Evolutionary conservation across 2,329 filamentous ascomycete species (phyloP).

Genomic region (Aphanoascus verrucosus): DNA sequence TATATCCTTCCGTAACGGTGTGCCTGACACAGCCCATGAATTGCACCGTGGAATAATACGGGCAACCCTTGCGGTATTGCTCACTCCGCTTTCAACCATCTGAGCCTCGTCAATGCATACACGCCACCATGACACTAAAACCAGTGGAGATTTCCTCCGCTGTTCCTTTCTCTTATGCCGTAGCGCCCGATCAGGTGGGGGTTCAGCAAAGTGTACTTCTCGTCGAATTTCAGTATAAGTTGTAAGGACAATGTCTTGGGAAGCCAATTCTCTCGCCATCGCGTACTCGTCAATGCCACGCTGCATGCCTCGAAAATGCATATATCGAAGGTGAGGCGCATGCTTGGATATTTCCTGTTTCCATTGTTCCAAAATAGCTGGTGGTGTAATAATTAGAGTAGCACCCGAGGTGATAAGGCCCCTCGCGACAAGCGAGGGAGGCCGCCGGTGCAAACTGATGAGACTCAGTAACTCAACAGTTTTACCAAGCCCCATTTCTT

Average conservation of each 20-base stretch:
- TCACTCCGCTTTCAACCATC: constrained; percentile 85
- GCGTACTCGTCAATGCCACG: constrained; percentile 30
- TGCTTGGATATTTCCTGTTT: constrained; percentile 48
- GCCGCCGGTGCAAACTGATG: constrained; percentile 33
- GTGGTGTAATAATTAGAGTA: constrained; percentile 54
- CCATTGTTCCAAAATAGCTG: constrained; percentile 54
- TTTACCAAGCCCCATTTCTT: constrained; percentile 44
- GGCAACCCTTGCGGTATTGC: constrained; percentile 69
- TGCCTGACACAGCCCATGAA: constrained; percentile 87
- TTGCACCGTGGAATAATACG: constrained; percentile 70
- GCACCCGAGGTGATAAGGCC: constrained; percentile 38
- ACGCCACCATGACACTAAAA: constrained; percentile 79
- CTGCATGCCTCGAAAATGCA: constrained; percentile 48
- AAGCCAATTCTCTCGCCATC: constrained; percentile 38
- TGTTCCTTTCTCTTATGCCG: constrained; percentile 54
- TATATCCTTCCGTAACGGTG: constrained; percentile 71
- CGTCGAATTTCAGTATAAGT: constrained; percentile 60
- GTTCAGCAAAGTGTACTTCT: constrained; percentile 67
- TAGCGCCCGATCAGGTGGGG: constrained; percentile 60
- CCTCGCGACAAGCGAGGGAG: constrained; percentile 15
- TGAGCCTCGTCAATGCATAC: constrained; percentile 62
- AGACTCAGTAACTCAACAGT: constrained; percentile 41
- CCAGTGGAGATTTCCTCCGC: constrained; percentile 61
- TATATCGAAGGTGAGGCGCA: constrained; percentile 46
- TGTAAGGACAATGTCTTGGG: constrained; percentile 49